Percentiles rank a stretch among this genome's conserved stretches.
Conservation (phyloP, 331 rosid genomes). For the Malus hybrid region DNA sequence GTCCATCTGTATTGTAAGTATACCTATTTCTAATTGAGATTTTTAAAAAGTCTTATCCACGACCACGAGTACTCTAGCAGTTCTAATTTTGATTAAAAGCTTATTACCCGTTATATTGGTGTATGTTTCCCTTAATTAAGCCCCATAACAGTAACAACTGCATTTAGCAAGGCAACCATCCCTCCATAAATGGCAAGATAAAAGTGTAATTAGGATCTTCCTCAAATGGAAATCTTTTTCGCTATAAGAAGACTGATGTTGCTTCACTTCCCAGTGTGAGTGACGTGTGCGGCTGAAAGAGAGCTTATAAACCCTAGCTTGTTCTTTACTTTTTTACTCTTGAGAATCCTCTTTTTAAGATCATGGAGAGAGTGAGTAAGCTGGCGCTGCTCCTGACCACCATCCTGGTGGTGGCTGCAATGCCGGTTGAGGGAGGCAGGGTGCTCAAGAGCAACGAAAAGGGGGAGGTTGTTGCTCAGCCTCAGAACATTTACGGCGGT, state of each 20-base stretch:
- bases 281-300: neutral
- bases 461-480: conserved; percentile 25
- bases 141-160: neutral
- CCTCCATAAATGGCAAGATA: neutral
- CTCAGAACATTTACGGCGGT: conserved; percentile 51
- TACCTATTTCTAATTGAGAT: too few species aligned
- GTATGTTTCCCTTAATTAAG: neutral
- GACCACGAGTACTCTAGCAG: too few species aligned
- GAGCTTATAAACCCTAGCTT: neutral
- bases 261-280: too few species aligned
- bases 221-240: neutral
- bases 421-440: conserved; percentile 45
- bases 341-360: too few species aligned
- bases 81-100: too few species aligned
- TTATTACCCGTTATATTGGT: too few species aligned
- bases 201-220: neutral
- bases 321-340: too few species aligned
- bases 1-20: too few species aligned
- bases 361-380: conserved; percentile 38
- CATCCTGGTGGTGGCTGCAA: conserved; percentile 18
- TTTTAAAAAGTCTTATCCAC: too few species aligned
- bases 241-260: conserved; percentile 23
- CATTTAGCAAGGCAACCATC: neutral
- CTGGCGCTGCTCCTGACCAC: conserved; percentile 21
- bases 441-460: conserved; percentile 21